These are phyloP conservation scores for Starmerella floricola DNA, from an alignment of 805 yeast species.

Conservation along the genomic window DNA sequence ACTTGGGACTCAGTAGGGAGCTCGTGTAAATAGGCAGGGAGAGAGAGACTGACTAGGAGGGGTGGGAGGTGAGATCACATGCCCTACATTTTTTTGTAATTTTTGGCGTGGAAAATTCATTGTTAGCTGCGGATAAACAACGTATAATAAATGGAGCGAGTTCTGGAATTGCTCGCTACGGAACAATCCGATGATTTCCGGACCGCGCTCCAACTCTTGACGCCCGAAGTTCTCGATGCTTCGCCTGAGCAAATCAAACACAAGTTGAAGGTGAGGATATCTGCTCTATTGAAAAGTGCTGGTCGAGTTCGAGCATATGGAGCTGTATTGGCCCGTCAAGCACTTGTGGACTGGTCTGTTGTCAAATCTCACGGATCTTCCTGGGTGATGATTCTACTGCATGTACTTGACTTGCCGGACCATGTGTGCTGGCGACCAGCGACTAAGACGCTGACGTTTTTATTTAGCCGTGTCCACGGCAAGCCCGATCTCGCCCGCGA, in stretches of 20 bases:
- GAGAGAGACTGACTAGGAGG: too few species aligned
- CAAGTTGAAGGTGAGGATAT: slow-evolving; percentile 26
- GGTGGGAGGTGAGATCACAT: not conserved
- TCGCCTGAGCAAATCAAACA: slow-evolving; percentile 19
- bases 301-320: slow-evolving; percentile 32
- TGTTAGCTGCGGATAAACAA: too few species aligned
- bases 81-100: not conserved
- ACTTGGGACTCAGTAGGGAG: too few species aligned
- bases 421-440: slow-evolving; percentile 26
- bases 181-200: not conserved
- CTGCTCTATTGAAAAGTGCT: slow-evolving; percentile 30
- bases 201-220: slow-evolving; percentile 5
- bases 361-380: slow-evolving; percentile 31
- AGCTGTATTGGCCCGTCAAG: slow-evolving; percentile 25
- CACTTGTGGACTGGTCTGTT: slow-evolving; percentile 24
- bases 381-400: slow-evolving; percentile 31
- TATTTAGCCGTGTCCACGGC: slow-evolving; percentile 37
- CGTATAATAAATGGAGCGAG: slow-evolving; percentile 19
- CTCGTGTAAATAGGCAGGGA: too few species aligned
- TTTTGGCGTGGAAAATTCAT: not conserved
- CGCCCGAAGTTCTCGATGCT: slow-evolving; percentile 4
- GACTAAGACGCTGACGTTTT: slow-evolving; percentile 22
- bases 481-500: slow-evolving; percentile 80
- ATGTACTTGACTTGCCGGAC: slow-evolving; percentile 31
- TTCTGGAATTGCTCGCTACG: slow-evolving; percentile 12